These are phyloP conservation scores for Anaeramoeba ignava DNA, from an alignment of 78 protist species.

Conservation along the genomic window DNA sequence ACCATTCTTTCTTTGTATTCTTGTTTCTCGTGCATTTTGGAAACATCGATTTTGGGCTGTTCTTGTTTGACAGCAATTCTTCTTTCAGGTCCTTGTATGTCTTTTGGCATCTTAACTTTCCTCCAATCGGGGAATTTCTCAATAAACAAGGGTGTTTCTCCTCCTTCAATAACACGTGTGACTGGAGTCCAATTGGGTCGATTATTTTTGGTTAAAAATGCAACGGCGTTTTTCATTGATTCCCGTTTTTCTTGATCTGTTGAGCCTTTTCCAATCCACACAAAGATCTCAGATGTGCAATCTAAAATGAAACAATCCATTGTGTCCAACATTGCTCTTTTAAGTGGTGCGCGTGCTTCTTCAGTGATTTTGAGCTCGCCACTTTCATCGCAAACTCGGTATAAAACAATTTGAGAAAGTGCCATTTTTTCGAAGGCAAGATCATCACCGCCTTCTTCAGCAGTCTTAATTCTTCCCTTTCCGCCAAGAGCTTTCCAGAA, in stretches of 20 bases:
- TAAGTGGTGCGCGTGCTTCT: slow-evolving; percentile 8
- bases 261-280: slow-evolving; percentile 46
- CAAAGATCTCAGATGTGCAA: slow-evolving; percentile 20
- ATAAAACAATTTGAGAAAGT: background rate
- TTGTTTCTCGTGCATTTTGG: background rate
- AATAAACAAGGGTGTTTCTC: slow-evolving; percentile 33
- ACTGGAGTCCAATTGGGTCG: slow-evolving; percentile 16
- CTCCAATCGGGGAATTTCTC: slow-evolving; percentile 24
- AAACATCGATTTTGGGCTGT: slow-evolving; percentile 5
- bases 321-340: slow-evolving; percentile 15
- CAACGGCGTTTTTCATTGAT: background rate
- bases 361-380: slow-evolving; percentile 2
- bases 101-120: no score
- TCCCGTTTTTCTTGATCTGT: slow-evolving; percentile 10
- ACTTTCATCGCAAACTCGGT: slow-evolving; percentile 22
- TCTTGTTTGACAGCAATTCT: no score
- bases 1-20: background rate
- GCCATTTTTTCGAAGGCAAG: background rate
- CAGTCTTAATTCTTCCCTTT: background rate
- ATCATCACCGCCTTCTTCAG: slow-evolving; percentile 30
- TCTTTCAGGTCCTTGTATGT: no score
- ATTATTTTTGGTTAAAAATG: background rate
- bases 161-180: slow-evolving; percentile 18
- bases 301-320: slow-evolving; percentile 41
- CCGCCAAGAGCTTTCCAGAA: slow-evolving; percentile 27